phyloP scores from a whole-genome alignment of 1,284 basidiomycete genomes.

The Clitocybe nebularis region DNA sequence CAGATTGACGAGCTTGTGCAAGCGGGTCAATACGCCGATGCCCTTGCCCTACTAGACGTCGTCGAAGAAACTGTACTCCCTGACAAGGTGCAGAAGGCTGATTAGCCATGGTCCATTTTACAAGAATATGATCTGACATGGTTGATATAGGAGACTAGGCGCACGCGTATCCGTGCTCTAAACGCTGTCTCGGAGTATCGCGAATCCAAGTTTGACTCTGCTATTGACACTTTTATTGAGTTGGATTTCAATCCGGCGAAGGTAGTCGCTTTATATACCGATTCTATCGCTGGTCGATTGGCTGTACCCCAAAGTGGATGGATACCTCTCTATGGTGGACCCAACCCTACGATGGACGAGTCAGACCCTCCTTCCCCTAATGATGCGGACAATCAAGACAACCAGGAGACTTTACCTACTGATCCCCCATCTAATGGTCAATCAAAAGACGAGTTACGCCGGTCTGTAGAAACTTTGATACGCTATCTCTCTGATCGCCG shows the following conservation, averaged over 20 bases:
- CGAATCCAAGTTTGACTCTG: slow-evolving; percentile 63
- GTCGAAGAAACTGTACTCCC: slow-evolving; percentile 61
- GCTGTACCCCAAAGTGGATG: slow-evolving; percentile 69
- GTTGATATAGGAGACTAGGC: slow-evolving; percentile 42
- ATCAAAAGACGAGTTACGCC: slow-evolving; percentile 50
- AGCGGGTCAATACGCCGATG: slow-evolving; percentile 73
- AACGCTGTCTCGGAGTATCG: slow-evolving; percentile 79
- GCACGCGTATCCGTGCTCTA: slow-evolving; percentile 59
- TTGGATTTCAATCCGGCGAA: slow-evolving; percentile 92
- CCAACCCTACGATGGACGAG: slow-evolving; percentile 26
- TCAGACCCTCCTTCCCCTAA: too few species aligned
- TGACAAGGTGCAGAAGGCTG: slow-evolving; percentile 52
- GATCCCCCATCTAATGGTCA: too few species aligned
- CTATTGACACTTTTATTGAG: slow-evolving; percentile 85
- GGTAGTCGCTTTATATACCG: slow-evolving; percentile 87
- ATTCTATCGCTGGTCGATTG: slow-evolving; percentile 77
- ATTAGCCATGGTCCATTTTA: not conserved
- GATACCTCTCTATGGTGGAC: slow-evolving; percentile 86
- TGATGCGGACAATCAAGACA: too few species aligned
- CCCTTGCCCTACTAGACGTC: slow-evolving; percentile 75
- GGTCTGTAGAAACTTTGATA: slow-evolving; percentile 67
- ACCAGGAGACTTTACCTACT: too few species aligned
- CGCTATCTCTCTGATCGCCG: slow-evolving; percentile 81
- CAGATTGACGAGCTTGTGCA: slow-evolving; percentile 85
- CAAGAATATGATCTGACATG: slow-evolving; percentile 2